phyloP scores from a whole-genome alignment of 192 early-diverging fungal genomes.

The Backusella westeae region DNA sequence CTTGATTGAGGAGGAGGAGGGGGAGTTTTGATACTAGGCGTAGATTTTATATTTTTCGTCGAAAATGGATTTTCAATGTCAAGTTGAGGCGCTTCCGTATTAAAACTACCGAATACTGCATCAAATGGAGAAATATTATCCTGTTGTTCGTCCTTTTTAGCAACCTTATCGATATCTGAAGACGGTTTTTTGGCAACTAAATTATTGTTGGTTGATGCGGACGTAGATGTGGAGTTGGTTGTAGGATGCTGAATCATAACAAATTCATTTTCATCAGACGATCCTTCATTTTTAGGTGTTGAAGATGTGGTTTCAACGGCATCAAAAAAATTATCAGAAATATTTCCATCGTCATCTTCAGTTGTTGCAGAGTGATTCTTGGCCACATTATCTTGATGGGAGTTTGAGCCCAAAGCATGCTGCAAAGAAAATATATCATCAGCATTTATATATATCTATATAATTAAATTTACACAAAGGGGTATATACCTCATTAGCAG shows the following conservation, averaged over 20 bases:
- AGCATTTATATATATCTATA: background rate
- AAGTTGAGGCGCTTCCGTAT: background rate
- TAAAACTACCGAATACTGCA: constrained; percentile 19
- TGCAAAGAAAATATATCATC: background rate
- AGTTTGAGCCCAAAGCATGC: background rate
- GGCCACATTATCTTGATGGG: background rate
- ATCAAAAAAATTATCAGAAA: constrained; percentile 7
- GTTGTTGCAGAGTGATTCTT: background rate
- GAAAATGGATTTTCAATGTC: background rate
- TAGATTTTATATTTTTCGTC: background rate
- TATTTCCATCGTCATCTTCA: background rate
- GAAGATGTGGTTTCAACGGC: background rate
- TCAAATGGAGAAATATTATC: constrained; percentile 11
- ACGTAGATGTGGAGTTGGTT: background rate
- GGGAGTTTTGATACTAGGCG: background rate
- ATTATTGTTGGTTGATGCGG: background rate
- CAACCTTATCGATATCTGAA: background rate
- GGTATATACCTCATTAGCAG: background rate
- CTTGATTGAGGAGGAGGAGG: constrained; percentile 12
- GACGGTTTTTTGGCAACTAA: background rate
- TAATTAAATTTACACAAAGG: background rate
- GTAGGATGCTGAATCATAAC: constrained; percentile 4
- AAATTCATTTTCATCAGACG: constrained; percentile 8
- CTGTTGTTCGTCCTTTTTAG: background rate
- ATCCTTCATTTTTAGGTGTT: background rate